These are phyloP conservation scores for Cordyceps sp. DNA, from an alignment of 2,329 filamentous ascomycete genomes.

Conservation along the genomic window DNA sequence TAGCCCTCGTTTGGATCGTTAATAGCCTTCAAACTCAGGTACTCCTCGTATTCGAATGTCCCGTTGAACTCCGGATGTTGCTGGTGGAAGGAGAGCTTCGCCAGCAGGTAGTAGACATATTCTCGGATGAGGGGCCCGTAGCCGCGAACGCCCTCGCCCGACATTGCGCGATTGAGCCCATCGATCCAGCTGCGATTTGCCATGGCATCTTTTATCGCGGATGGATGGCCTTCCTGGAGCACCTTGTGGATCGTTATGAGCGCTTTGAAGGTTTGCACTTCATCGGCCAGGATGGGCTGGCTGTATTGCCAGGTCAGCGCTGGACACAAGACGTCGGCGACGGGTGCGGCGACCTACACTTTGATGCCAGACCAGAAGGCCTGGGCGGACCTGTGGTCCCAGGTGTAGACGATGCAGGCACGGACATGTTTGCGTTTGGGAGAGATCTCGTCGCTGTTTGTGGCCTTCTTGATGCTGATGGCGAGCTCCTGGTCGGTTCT, in stretches of 20 bases:
- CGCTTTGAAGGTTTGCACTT: conserved; percentile 97
- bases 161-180: conserved; percentile 69
- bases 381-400: conserved; percentile 91
- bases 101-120: conserved; percentile 89
- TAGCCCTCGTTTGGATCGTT: conserved; percentile 97
- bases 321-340: background rate
- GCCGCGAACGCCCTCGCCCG: conserved; percentile 71
- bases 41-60: conserved; percentile 97
- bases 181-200: conserved; percentile 83
- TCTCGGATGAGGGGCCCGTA: conserved; percentile 89
- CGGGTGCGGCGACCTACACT: conserved; percentile 49
- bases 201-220: conserved; percentile 76
- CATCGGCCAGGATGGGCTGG: conserved; percentile 94
- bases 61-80: conserved; percentile 97
- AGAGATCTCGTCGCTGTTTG: conserved; percentile 49
- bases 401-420: conserved; percentile 95
- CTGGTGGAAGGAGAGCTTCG: conserved; percentile 91
- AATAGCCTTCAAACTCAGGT: conserved; percentile 93
- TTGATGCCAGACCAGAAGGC: conserved; percentile 98
- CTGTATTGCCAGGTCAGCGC: conserved; percentile 23
- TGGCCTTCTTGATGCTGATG: conserved; percentile 56
- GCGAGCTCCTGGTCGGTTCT: conserved; percentile 54
- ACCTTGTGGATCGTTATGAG: conserved; percentile 97
- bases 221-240: conserved; percentile 86
- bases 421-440: conserved; percentile 86